phyloP scores from a whole-genome alignment of 164 flowering plant genomes.

The Vitis labrusca region DNA sequence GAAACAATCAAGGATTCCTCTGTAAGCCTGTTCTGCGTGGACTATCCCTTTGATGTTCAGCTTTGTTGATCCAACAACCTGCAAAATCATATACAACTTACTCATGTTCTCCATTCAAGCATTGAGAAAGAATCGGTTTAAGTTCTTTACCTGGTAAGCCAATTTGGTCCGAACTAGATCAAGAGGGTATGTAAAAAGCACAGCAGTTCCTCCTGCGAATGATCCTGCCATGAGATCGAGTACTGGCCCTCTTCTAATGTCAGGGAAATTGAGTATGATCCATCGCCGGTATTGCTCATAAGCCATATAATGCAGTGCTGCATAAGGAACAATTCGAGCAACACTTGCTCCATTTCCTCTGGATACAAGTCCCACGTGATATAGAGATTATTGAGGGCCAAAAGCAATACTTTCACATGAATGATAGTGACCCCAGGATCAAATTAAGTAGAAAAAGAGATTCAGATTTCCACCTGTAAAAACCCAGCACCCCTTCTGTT shows the following conservation, averaged over 20 bases:
- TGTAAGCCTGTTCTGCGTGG: conserved; percentile 51
- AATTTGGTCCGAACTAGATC: conserved; percentile 94
- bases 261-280: conserved; percentile 72
- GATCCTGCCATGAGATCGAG: conserved; percentile 97
- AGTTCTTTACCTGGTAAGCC: conserved; percentile 80
- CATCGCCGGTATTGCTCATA: conserved; percentile 91
- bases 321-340: conserved; percentile 95
- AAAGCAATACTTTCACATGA: neutral
- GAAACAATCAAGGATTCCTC: conserved; percentile 86
- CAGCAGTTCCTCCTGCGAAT: conserved; percentile 96
- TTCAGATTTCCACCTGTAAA: conserved; percentile 61
- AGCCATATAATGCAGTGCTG: conserved; percentile 93
- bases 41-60: conserved; percentile 33
- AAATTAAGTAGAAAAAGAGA: neutral
- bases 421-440: neutral
- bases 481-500: conserved; percentile 86
- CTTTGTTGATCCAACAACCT: conserved; percentile 68
- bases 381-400: conserved; percentile 6
- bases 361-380: conserved; percentile 10
- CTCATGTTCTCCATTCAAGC: neutral
- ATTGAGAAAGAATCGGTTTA: neutral
- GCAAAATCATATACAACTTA: conserved; percentile 20
- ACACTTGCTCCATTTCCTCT: conserved; percentile 99
- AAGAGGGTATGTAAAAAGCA: conserved; percentile 90
- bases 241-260: conserved; percentile 69